Base-by-base conservation (phyloP, 495 filamentous ascomycete genomes). In the Elasticomyces elasticus region DNA sequence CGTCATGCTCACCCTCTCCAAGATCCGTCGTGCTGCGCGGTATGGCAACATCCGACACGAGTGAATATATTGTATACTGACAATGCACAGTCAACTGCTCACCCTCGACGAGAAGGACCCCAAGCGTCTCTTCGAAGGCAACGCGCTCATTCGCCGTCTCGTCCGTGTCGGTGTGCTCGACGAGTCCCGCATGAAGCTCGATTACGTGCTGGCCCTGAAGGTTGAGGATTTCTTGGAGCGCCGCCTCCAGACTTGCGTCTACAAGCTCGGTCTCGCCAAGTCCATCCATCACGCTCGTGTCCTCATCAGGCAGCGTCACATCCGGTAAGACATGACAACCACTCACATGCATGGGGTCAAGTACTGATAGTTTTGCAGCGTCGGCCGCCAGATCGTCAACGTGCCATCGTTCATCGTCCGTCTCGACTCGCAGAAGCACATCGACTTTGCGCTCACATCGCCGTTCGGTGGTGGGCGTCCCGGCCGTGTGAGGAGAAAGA, bases 11-110 rank as follows among this genome's bases (percentile, higher is more conserved):
- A 95, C 90, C 59, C 88, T 98, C 62, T 98, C 92, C 76, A 98
- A 98, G 84, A 97, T 98, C 68, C 90, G 92, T 87, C 94, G 92
- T 94, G 92, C 92, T 83, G 92, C 92, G 73, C 92, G 92, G 89
- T 95, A 87, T 70, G 84, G 15, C 22, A 42, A 23, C 41, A 27
- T 33, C 30, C 28, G 17, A 19, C 9, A 6, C 3, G 3, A 5
- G 10, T 13, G 20, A 22, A 23, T 2, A 10, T 45, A 17, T 45
- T 23, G 42, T 15, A 23, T 23, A 22, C 42, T 49, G 27, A 49
- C 24, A 5, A 11, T 12, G 28, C 38, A 30, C 67, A 95, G 89
- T 92, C 87, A 96, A 79, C 89, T 98, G 70, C 86, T 98, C 74
- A 98, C 92, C 66, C 87, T 97, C 72, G 92, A 98, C 69, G 92